Evolutionary conservation across 352 stramenopile genomes (phyloP), one percentile per base, ranked within the genome.

Genomic region (Phytophthora colocasiae): DNA sequence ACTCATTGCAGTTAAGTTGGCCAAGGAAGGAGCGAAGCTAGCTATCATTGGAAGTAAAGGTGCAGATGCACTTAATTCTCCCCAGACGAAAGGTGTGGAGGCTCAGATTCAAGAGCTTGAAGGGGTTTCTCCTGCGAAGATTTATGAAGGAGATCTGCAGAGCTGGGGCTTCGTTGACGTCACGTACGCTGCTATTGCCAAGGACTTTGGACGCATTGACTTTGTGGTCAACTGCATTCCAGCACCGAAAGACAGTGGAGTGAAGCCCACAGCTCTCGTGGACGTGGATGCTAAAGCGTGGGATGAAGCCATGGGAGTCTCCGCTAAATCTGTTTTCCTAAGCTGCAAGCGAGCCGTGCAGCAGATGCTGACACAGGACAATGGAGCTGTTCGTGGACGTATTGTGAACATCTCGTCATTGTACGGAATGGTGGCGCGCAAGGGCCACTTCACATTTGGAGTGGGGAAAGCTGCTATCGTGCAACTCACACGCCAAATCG

Each of bases 201-300:
- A 80, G 48, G 44, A 78, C 36, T 79, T 85, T 55, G 75, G 69
- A 48, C 83, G 83, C 52, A 80, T 90, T 24, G 83, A 90, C 67
- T 92, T 92, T 73, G 80, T 90, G 14, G 80, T 90, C 55, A 90
- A 92, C 66, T 92, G 81, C 49, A 62, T 90, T 10, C 75, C 80
- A 0, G 44, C 68, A 1, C 73, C 70, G 4, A 66, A 66, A 14
- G 64, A 64, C 7, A 70, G 62, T 38, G 73, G 60, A 0, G 67
- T 67, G 38, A 83, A 84, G 65, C 62, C 69, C 5, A 77, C 32
- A 8, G 24, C 66, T 38, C 62, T 90, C 12, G 69, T 77, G 19
- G 76, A 90, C 22, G 53, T 80, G 27, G 69, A 87, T 11, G 69
- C 73, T 32, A 63, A 74, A 1, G 69, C 71, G 19, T 90, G 81